Conservation (phyloP, 129 eudicot species). For the Gnaphalium uliginosum region DNA sequence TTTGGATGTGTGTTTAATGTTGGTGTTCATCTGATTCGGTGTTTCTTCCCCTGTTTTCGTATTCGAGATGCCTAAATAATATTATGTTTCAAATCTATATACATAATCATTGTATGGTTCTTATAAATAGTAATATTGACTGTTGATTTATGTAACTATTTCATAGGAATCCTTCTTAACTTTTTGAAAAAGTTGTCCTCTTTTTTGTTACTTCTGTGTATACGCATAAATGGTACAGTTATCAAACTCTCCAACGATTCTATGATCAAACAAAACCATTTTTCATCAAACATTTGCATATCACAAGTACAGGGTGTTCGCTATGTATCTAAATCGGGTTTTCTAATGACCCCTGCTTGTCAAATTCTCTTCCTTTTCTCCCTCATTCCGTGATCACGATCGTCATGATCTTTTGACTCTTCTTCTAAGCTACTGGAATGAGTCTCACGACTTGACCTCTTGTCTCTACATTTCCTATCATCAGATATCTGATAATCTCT, state of each 20-base stretch:
- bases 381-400: slow-evolving; percentile 8
- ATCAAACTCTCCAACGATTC: neutral
- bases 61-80: slow-evolving; percentile 21
- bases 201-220: neutral
- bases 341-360: neutral
- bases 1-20: slow-evolving; percentile 51
- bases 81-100: neutral
- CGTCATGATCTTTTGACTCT: slow-evolving; percentile 4
- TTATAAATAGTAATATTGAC: neutral
- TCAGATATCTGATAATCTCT: neutral
- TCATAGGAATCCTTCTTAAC: neutral
- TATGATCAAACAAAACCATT: neutral
- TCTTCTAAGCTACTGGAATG: slow-evolving; percentile 5
- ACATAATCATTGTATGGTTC: neutral
- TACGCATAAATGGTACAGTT: neutral
- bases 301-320: neutral
- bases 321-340: neutral
- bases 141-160: neutral
- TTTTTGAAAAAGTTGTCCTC: neutral
- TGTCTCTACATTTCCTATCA: neutral
- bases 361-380: slow-evolving; percentile 38
- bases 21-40: slow-evolving; percentile 47
- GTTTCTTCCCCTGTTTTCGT: slow-evolving; percentile 60
- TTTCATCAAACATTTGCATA: neutral
- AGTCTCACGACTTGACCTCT: slow-evolving; percentile 8